Evolutionary conservation across 371 early-diverging fungal species (phyloP), one percentile per base, ranked within the genome.

Genomic region (Mortierella sp.): DNA sequence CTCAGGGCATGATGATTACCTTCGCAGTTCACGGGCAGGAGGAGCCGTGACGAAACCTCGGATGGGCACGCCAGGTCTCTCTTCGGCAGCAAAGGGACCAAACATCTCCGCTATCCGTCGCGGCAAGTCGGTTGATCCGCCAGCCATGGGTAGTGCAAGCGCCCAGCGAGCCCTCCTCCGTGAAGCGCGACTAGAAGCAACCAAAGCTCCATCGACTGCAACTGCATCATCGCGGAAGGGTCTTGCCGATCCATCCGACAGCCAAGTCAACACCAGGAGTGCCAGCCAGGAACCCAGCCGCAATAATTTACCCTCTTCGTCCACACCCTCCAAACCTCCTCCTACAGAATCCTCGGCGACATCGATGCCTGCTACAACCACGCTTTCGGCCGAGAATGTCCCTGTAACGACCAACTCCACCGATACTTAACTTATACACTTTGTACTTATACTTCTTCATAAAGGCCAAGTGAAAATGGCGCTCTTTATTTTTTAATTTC

Each of bases 121-220:
- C 24, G 67, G 67, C 43, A 67, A 21, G 67, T 67, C 67, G 11
- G 40, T 67, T 40, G 37, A 55, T 31, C 24, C 64, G 19, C 51
- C 75, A 8, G 37, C 44, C 13, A 82, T 82, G 69, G 82, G 82
- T 5, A 57, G 72, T 34, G 82, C 82, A n/a, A 82, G 83, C 40
- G 79, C 83, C 4, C 73, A 76, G 50, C 54, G 83, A 50, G 83
- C 83, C 0, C 61, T 73, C 9, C 71, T 59, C 54, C 83, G 83
- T 5, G 82, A 82, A 55, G 79, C 79, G 21, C 73, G 79, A 26
- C 43, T 73, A 28, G 79, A 72, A 50, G 73, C 75, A 1, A 75
- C 72, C 0, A 40, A 72, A n/a, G 40, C 44, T 6, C 3, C 67
- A 19, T 13, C 74, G 16, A 46, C 57, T 10, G 46, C 19, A n/a